Evolutionary conservation across 768 basidiomycete species (phyloP).

Genomic region (Chalciporus sphaerocephalus): DNA sequence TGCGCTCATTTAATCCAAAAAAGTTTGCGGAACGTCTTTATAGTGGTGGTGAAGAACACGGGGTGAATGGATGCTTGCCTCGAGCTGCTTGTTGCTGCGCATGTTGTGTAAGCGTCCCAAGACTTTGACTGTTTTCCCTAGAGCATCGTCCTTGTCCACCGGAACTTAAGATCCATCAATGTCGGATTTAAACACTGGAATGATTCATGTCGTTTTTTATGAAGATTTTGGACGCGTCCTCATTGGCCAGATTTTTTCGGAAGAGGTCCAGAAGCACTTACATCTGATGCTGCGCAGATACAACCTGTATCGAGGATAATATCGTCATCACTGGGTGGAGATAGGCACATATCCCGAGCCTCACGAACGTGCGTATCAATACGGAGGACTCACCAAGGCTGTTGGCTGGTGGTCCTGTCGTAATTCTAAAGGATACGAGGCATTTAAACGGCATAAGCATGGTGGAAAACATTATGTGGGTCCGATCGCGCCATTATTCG

Average conservation of each 20-base stretch:
- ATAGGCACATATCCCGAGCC: not conserved
- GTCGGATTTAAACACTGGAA: too few relatives aligned
- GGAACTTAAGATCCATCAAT: too few relatives aligned
- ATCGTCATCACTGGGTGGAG: not conserved
- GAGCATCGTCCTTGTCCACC: too few relatives aligned
- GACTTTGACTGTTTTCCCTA: too few relatives aligned
- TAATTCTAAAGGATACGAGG: not conserved
- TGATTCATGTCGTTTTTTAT: too few relatives aligned
- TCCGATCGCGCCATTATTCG: too few relatives aligned
- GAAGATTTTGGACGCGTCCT: not conserved
- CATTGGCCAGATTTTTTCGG: not conserved
- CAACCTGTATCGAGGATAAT: too few relatives aligned
- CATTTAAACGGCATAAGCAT: not conserved
- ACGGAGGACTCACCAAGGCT: too few relatives aligned
- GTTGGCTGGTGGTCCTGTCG: not conserved
- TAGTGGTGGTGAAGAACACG: not conserved
- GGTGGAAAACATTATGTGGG: not conserved
- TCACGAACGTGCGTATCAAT: not conserved
- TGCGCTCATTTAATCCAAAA: slow-evolving; percentile 19
- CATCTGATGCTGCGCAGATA: not conserved
- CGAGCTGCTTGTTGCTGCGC: too few relatives aligned
- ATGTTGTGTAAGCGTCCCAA: too few relatives aligned
- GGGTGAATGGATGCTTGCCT: not conserved
- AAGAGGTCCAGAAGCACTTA: not conserved
- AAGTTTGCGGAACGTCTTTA: slow-evolving; percentile 1